These are phyloP conservation scores for Mortierella sp. DNA, from an alignment of 371 early-diverging fungal genomes.

Conservation along the genomic window DNA sequence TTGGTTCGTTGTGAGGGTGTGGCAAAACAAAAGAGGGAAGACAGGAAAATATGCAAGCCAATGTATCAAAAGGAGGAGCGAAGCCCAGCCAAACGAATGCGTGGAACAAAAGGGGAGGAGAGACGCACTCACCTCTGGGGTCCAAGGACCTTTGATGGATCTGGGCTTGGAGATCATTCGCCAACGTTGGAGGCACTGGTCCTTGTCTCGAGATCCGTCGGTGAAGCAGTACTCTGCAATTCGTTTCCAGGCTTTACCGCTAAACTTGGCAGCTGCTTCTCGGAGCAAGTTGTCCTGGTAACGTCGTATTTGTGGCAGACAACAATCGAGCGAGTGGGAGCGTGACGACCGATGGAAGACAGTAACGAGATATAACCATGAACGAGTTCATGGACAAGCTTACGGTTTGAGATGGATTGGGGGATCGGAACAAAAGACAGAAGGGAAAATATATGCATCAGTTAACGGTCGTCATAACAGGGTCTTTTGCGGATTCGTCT, in stretches of 20 bases:
- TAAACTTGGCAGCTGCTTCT: constrained; percentile 48
- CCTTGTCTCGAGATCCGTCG: constrained; percentile 45
- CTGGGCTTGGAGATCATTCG: constrained; percentile 55
- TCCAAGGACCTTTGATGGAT: constrained; percentile 60
- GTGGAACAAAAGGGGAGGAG: background rate
- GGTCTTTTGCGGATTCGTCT: background rate
- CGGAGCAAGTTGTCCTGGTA: constrained; percentile 39
- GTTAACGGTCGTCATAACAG: background rate
- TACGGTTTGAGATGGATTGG: too few species aligned
- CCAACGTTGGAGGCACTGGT: constrained; percentile 56
- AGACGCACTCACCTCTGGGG: constrained; percentile 40
- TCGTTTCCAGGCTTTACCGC: constrained; percentile 55
- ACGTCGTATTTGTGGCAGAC: background rate
- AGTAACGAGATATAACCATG: background rate
- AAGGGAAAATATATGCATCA: background rate
- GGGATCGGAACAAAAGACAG: background rate
- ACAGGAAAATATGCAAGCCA: background rate
- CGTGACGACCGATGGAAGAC: background rate
- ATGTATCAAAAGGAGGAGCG: background rate
- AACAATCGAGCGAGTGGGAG: background rate
- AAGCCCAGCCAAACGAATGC: background rate
- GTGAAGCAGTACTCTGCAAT: constrained; percentile 52
- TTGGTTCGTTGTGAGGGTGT: too few species aligned
- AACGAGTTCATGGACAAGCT: background rate
- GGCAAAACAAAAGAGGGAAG: background rate